phyloP scores from a whole-genome alignment of 768 basidiomycete genomes.

The Podaxis sp. region DNA sequence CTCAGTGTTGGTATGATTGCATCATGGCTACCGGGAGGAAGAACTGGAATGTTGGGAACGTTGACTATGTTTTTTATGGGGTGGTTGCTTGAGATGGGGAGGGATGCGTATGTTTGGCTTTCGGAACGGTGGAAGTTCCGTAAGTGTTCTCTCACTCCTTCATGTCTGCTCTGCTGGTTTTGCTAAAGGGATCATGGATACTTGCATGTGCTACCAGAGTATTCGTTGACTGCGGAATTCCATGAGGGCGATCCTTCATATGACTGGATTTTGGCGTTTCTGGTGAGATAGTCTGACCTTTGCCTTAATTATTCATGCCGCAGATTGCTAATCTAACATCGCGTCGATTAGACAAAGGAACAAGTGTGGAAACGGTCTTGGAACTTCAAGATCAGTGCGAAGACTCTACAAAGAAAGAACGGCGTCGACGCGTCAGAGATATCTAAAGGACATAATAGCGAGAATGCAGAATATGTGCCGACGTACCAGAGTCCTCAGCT shows the following conservation, averaged over 20 bases:
- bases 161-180: background rate
- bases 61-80: slow-evolving; percentile 10
- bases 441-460: slow-evolving; percentile 15
- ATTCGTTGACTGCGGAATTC: slow-evolving; percentile 35
- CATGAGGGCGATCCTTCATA: slow-evolving; percentile 35
- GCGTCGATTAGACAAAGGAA: slow-evolving; percentile 30
- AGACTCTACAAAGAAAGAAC: slow-evolving; percentile 37
- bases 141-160: slow-evolving; percentile 14
- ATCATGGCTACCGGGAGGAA: slow-evolving; percentile 3
- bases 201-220: slow-evolving; percentile 22
- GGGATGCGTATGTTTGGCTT: slow-evolving; percentile 22
- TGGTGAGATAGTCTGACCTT: slow-evolving; percentile 22
- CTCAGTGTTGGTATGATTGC: slow-evolving; percentile 6
- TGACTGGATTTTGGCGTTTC: slow-evolving; percentile 37
- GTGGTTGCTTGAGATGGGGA: slow-evolving; percentile 10
- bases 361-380: slow-evolving; percentile 37
- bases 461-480: slow-evolving; percentile 39
- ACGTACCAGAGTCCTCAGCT: slow-evolving; percentile 35
- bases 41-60: background rate
- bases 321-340: background rate
- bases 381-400: slow-evolving; percentile 37
- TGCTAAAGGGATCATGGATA: background rate
- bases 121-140: slow-evolving; percentile 26
- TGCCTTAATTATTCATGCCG: background rate
- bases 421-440: slow-evolving; percentile 23